phyloP scores from a whole-genome alignment of 352 stramenopile species.

The Pythium grandisporangium region DNA sequence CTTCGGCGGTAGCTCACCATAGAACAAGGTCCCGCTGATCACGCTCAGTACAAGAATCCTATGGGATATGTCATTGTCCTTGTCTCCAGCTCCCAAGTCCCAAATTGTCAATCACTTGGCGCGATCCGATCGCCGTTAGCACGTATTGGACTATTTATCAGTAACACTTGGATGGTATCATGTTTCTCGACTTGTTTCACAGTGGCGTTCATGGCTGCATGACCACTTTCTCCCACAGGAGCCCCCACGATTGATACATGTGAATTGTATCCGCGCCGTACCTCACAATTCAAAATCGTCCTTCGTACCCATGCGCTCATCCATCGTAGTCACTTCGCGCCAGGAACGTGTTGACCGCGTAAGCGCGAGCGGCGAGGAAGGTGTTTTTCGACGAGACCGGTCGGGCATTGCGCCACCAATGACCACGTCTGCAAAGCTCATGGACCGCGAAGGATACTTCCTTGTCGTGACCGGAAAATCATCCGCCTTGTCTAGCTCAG shows the following conservation, averaged over 20 bases:
- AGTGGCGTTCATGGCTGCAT: slow-evolving; percentile 5
- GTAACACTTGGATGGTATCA: too few relatives aligned
- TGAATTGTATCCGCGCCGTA: too few relatives aligned
- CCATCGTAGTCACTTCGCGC: slow-evolving; percentile 46
- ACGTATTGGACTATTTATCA: too few relatives aligned
- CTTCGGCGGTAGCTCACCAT: slow-evolving; percentile 22
- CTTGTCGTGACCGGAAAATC: slow-evolving; percentile 17
- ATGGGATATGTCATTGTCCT: too few relatives aligned
- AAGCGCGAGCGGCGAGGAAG: slow-evolving; percentile 30
- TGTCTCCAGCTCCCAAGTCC: too few relatives aligned
- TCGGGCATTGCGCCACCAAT: slow-evolving; percentile 22
- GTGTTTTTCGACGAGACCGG: slow-evolving; percentile 20
- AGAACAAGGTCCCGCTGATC: too few relatives aligned
- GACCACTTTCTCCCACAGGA: too few relatives aligned
- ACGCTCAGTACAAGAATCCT: too few relatives aligned
- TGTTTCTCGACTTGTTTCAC: slow-evolving; percentile 26
- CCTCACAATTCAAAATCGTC: slow-evolving; percentile 63
- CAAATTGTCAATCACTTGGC: too few relatives aligned
- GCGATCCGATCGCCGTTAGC: too few relatives aligned
- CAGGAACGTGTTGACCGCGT: slow-evolving; percentile 31
- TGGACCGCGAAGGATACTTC: slow-evolving; percentile 62
- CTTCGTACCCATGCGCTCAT: slow-evolving; percentile 61
- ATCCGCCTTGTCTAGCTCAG: slow-evolving; percentile 6
- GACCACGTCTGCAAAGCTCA: slow-evolving; percentile 84
- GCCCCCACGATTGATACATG: too few relatives aligned